Evolutionary conservation across 306 rosid species (phyloP).

Genomic region (Dicorynia guianensis): DNA sequence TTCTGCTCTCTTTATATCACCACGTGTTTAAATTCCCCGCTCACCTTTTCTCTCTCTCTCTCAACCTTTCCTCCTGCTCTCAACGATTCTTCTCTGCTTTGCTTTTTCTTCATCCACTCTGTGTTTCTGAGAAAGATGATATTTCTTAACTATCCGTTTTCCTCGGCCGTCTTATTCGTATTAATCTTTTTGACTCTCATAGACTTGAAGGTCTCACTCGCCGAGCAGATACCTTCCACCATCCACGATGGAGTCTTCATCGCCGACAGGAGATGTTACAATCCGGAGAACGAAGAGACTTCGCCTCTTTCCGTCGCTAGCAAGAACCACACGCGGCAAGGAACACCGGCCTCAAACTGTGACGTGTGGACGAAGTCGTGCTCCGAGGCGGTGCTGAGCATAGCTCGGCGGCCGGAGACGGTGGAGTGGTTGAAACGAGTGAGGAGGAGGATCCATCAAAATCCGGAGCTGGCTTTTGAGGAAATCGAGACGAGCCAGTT

Average conservation of each 20-base stretch:
- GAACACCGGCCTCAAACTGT: conserved; percentile 36
- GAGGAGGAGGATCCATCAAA: conserved; percentile 79
- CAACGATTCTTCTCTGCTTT: not conserved
- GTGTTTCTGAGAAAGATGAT: conserved; percentile 43
- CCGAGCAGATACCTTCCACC: conserved; percentile 36
- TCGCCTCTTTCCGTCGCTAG: not conserved
- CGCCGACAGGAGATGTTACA: conserved; percentile 39
- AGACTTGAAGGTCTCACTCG: not conserved
- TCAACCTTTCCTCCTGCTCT: conserved; percentile 8
- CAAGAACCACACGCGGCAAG: conserved; percentile 52
- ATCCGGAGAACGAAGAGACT: not conserved
- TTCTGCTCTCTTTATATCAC: conserved; percentile 2
- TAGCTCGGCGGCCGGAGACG: conserved; percentile 69
- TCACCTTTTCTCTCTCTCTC: not conserved
- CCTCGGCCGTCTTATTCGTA: not conserved
- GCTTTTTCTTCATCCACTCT: not conserved
- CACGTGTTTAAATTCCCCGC: conserved; percentile 51
- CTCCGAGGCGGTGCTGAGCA: conserved; percentile 67
- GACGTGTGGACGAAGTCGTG: conserved; percentile 68
- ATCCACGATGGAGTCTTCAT: conserved; percentile 36
- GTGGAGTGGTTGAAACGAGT: conserved; percentile 68
- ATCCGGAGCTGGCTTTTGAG: conserved; percentile 93
- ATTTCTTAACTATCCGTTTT: not conserved
- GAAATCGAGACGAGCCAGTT: conserved; percentile 82
- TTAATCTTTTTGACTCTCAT: not conserved